phyloP scores from a whole-genome alignment of 2,329 filamentous ascomycete genomes.

The Penicillium sclerotiorum region DNA sequence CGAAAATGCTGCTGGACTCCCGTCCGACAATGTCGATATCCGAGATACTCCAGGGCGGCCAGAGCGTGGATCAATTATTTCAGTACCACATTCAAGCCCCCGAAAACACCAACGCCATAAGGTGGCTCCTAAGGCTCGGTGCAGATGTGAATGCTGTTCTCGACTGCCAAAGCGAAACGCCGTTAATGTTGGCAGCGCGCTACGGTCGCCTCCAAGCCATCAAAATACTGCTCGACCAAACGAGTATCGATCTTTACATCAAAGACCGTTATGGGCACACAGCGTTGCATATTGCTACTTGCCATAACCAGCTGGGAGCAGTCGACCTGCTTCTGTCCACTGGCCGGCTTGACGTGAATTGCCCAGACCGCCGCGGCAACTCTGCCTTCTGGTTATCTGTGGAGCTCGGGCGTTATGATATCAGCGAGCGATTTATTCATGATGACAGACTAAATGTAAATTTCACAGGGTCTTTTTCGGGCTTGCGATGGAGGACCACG shows the following conservation, averaged over 20 bases:
- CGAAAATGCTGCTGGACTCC: slow-evolving; percentile 1
- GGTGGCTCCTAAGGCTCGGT: slow-evolving; percentile 1
- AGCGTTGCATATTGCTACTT: slow-evolving; percentile 3
- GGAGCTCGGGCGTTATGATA: slow-evolving; percentile 1
- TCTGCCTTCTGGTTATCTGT: slow-evolving; percentile 7
- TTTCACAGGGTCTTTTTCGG: background rate
- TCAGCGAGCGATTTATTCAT: slow-evolving; percentile 9
- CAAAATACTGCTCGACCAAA: background rate
- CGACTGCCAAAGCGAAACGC: background rate
- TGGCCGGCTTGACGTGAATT: slow-evolving; percentile 2
- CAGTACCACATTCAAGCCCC: background rate
- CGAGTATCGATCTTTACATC: slow-evolving; percentile 3
- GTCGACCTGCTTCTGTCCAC: slow-evolving; percentile 3
- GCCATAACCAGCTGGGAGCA: background rate
- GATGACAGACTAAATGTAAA: slow-evolving; percentile 6
- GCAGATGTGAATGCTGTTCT: slow-evolving; percentile 4
- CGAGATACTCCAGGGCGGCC: slow-evolving; percentile 1
- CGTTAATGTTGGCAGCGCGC: slow-evolving; percentile 1
- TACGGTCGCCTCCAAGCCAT: slow-evolving; percentile 2
- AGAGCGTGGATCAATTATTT: slow-evolving; percentile 3
- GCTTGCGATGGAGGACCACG: background rate
- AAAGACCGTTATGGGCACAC: slow-evolving; percentile 4
- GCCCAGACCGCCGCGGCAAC: slow-evolving; percentile 1
- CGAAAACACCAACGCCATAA: background rate
- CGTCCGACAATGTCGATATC: background rate